Conservation (phyloP, 495 filamentous ascomycete species). For the Xylaria acuta region DNA sequence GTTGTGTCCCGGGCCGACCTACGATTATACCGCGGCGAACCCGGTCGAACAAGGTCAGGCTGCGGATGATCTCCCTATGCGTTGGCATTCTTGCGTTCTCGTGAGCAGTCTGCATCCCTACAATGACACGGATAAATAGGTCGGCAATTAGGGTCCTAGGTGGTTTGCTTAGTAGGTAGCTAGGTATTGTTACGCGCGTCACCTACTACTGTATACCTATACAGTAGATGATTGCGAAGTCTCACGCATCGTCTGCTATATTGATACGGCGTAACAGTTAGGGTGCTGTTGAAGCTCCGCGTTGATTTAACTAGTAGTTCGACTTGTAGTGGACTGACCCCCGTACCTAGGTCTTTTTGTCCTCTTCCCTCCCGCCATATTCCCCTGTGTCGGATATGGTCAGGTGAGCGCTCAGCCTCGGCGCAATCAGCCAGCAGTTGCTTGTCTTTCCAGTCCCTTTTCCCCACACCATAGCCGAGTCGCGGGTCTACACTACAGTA, state of each 20-base stretch:
- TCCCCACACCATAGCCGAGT: conserved; percentile 22
- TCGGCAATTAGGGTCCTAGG: conserved; percentile 4
- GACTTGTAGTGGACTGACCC: no score
- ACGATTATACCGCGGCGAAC: conserved; percentile 12
- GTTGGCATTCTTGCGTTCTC: conserved; percentile 28
- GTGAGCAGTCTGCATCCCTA: conserved; percentile 21
- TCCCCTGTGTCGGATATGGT: conserved; percentile 23
- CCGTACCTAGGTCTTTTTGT: not conserved
- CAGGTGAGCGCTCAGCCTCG: conserved; percentile 30
- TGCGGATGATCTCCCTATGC: conserved; percentile 27
- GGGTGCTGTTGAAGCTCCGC: not conserved
- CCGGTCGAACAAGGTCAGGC: conserved; percentile 27
- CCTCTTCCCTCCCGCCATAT: conserved; percentile 18
- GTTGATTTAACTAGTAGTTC: no score
- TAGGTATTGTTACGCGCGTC: not conserved
- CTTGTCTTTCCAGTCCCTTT: conserved; percentile 8
- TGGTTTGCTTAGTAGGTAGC: not conserved
- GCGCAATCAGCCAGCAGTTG: conserved; percentile 19
- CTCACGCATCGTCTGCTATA: not conserved
- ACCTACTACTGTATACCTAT: not conserved
- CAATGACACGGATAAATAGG: conserved; percentile 26
- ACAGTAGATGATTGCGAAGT: not conserved
- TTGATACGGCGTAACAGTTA: not conserved
- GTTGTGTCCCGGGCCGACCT: conserved; percentile 19
- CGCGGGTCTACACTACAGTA: conserved; percentile 6